These are phyloP conservation scores for Cymbidium sinense DNA, from an alignment of 106 monocot genomes.

Conservation along the genomic window DNA sequence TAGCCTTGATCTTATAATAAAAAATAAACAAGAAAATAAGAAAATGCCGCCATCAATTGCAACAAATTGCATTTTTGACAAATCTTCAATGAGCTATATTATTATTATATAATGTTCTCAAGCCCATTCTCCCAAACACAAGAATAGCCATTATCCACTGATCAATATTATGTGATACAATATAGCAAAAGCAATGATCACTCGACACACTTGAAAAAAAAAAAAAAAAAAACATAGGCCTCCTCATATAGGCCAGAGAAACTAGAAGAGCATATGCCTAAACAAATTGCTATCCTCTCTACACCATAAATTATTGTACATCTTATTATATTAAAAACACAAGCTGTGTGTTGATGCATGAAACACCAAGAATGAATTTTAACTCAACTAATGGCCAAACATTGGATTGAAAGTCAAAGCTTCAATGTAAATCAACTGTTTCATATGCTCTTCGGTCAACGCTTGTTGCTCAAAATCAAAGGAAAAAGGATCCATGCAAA, in stretches of 20 bases:
- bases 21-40: too few relatives aligned
- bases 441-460: conserved; percentile 84
- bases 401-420: conserved; percentile 62
- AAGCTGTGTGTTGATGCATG: not conserved
- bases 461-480: conserved; percentile 87
- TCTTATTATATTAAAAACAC: conserved; percentile 3
- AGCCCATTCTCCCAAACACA: not conserved
- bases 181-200: conserved; percentile 3
- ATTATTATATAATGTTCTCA: not conserved
- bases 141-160: not conserved
- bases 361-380: not conserved
- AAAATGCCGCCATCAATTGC: too few relatives aligned
- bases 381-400: not conserved
- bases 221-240: not conserved
- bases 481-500: conserved; percentile 79
- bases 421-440: conserved; percentile 87
- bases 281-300: not conserved
- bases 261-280: not conserved
- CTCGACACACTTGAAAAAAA: not conserved
- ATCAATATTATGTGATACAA: not conserved
- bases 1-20: too few relatives aligned
- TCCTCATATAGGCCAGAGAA: not conserved
- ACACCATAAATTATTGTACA: not conserved
- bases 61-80: not conserved
- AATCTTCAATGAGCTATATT: not conserved